Evolutionary conservation across 208 protist species (phyloP).

Genomic region (Leishmania gerbilli): DNA sequence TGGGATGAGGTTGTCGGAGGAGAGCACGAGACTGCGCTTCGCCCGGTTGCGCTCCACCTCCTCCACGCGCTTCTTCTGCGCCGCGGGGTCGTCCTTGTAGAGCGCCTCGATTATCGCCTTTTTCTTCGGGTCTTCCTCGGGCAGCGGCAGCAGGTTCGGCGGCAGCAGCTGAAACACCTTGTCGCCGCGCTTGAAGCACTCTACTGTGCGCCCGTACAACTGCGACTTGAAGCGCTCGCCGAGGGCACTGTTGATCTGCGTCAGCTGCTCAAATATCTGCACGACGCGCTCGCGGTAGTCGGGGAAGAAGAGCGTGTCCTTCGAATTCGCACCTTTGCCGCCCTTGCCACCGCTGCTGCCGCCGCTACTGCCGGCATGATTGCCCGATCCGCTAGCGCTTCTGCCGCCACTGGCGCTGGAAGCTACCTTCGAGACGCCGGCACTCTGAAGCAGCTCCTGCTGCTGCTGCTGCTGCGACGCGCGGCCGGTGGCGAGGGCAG

Average conservation of each 20-base stretch:
- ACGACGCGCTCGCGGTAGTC: conserved; percentile 82
- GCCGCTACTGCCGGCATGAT: background rate
- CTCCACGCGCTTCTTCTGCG: conserved; percentile 5
- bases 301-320: conserved; percentile 50
- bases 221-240: conserved; percentile 80
- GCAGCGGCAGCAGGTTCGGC: conserved; percentile 65
- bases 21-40: conserved; percentile 44
- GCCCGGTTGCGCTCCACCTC: conserved; percentile 40
- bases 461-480: conserved; percentile 7
- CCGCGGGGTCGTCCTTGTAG: conserved; percentile 10
- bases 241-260: conserved; percentile 77
- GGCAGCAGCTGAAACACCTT: conserved; percentile 68
- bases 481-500: background rate
- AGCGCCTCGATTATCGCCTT: conserved; percentile 5
- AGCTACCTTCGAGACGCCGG: background rate
- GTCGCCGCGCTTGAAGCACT: conserved; percentile 67
- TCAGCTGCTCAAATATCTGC: conserved; percentile 75
- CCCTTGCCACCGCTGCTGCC: background rate
- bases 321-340: conserved; percentile 12
- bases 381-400: background rate
- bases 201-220: conserved; percentile 61
- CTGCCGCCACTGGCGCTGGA: background rate
- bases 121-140: conserved; percentile 39
- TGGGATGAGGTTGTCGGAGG: conserved; percentile 33
- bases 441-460: background rate